Conservation (phyloP, 2,329 filamentous ascomycete genomes). For the Penicillium sp. region DNA sequence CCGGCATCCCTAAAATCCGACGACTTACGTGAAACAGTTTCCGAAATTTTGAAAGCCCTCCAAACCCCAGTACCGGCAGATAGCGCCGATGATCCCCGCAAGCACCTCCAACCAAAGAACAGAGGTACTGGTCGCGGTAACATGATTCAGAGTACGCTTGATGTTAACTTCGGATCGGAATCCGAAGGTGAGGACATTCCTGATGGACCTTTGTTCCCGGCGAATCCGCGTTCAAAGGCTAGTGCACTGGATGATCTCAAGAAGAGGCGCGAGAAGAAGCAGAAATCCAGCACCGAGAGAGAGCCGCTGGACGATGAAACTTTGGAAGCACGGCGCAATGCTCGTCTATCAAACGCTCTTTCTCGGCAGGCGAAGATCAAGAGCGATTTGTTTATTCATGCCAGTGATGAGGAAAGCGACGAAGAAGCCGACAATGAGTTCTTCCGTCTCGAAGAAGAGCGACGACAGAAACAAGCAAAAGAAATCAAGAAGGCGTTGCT, state of each 20-base stretch:
- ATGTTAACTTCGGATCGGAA: constrained; percentile 69
- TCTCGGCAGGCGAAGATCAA: constrained; percentile 80
- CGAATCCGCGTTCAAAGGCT: constrained; percentile 48
- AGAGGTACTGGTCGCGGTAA: constrained; percentile 41
- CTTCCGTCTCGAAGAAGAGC: constrained; percentile 70
- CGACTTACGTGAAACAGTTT: constrained; percentile 66
- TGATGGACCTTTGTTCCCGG: constrained; percentile 65
- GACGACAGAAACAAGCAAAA: constrained; percentile 57
- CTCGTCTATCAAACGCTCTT: constrained; percentile 65
- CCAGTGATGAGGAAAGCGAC: constrained; percentile 87
- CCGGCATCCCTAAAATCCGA: constrained; percentile 64
- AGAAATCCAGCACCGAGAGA: constrained; percentile 44
- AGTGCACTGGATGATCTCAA: constrained; percentile 59
- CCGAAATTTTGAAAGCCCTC: constrained; percentile 73
- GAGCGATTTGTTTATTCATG: constrained; percentile 75
- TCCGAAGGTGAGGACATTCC: constrained; percentile 61
- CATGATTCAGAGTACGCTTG: constrained; percentile 36
- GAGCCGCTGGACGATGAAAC: constrained; percentile 64
- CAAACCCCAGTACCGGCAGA: constrained; percentile 76
- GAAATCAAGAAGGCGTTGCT: constrained; percentile 52
- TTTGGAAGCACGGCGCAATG: constrained; percentile 58
- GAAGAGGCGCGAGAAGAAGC: constrained; percentile 60
- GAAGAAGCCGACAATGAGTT: constrained; percentile 71
- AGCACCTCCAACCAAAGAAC: constrained; percentile 72
- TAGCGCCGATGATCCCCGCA: constrained; percentile 69